A percentile compares a stretch with the other conserved stretches of the same genome.
Evolutionary conservation across 1,284 basidiomycete species (phyloP).

Genomic region (Hypsizygus ulmarius): DNA sequence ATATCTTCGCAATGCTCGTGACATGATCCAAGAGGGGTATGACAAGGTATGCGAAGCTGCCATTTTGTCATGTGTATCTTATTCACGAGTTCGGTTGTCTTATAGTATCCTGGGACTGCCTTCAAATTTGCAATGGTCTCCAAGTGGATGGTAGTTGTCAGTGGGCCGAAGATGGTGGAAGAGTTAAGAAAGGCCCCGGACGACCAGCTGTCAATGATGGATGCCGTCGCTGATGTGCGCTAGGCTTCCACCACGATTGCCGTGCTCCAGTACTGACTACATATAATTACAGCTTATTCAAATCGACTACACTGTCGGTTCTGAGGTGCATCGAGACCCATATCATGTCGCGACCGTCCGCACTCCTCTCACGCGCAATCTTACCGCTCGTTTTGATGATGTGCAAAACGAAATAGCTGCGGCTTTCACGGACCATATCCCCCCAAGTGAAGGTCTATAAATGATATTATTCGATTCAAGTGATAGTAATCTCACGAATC

Average conservation of each 20-base stretch:
- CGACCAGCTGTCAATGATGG: conserved; percentile 22
- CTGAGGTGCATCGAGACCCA: conserved; percentile 21
- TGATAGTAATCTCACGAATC: background rate
- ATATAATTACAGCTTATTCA: conserved; percentile 23
- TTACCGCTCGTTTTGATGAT: conserved; percentile 28
- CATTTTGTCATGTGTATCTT: background rate
- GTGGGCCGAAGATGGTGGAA: conserved; percentile 21
- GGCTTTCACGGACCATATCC: conserved; percentile 31
- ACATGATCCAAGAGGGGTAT: conserved; percentile 30
- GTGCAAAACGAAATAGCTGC: conserved; percentile 33
- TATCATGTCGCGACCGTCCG: conserved; percentile 34
- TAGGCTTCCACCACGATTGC: background rate
- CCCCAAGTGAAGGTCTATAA: conserved; percentile 13
- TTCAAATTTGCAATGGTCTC: conserved; percentile 25
- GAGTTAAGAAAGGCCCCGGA: conserved; percentile 26
- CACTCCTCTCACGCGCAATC: conserved; percentile 31
- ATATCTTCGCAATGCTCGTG: conserved; percentile 20
- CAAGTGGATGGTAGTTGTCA: conserved; percentile 25
- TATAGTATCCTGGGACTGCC: conserved; percentile 22
- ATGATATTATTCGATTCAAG: background rate
- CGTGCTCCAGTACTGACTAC: background rate
- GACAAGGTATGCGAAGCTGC: conserved; percentile 13
- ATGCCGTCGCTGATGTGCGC: conserved; percentile 22
- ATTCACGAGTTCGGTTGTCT: background rate
- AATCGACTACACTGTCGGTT: conserved; percentile 28